phyloP scores from a whole-genome alignment of 305 asterid genomes.

The Fraxinus latifolia region DNA sequence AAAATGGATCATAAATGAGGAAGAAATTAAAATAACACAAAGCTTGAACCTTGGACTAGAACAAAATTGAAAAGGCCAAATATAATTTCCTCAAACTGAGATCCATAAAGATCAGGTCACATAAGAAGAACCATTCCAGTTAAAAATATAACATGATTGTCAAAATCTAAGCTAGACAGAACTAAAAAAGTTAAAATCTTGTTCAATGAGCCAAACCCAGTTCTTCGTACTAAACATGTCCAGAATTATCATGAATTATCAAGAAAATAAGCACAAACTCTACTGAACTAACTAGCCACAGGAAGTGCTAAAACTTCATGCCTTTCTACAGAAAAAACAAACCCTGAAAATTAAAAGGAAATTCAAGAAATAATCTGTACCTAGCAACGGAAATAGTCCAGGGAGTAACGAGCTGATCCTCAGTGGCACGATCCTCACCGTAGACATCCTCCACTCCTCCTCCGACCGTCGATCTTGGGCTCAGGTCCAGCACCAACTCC shows the following conservation, averaged over 20 bases:
- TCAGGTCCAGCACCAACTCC: constrained; percentile 64
- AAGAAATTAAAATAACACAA: background rate
- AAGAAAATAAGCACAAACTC: background rate
- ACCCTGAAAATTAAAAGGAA: background rate
- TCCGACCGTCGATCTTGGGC: constrained; percentile 66
- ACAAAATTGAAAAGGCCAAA: background rate
- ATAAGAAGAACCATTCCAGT: background rate
- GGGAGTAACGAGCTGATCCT: constrained; percentile 72
- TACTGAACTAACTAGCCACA: background rate
- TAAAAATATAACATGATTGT: background rate
- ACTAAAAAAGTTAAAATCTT: background rate
- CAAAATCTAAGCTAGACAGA: background rate
- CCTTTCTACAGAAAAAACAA: background rate
- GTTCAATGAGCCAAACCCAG: background rate
- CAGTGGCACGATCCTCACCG: constrained; percentile 81
- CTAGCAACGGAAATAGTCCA: constrained; percentile 69
- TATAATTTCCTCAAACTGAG: background rate
- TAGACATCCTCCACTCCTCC: constrained; percentile 85
- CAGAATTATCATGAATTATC: background rate
- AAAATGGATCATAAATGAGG: background rate
- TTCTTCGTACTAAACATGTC: background rate
- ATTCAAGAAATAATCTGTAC: constrained; percentile 20
- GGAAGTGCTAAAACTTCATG: background rate
- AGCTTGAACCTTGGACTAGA: background rate
- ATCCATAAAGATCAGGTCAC: background rate